Conservation (phyloP, 306 rosid genomes). For the Rubus parviflorus region DNA sequence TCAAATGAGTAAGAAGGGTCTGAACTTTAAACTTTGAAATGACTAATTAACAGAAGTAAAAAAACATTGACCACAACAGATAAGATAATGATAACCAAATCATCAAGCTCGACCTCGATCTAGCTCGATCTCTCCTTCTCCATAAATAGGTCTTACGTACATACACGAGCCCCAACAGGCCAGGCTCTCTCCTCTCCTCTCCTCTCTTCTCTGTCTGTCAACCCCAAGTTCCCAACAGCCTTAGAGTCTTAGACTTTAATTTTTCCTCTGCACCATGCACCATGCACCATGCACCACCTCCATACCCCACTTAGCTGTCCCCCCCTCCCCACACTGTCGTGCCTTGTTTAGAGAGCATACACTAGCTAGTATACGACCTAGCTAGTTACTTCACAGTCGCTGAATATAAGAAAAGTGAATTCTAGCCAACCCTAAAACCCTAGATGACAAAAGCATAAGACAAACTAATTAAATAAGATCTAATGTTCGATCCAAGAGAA, state of each 20-base stretch:
- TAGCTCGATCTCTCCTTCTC: neutral
- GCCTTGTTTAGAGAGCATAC: constrained; percentile 8
- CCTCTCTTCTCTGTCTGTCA: neutral
- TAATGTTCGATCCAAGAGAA: neutral
- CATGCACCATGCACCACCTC: constrained; percentile 5
- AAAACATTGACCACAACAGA: neutral
- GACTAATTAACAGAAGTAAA: neutral
- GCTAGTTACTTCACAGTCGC: neutral
- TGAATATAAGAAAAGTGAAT: neutral
- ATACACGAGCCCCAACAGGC: constrained; percentile 13
- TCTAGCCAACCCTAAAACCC: neutral
- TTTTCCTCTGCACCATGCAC: constrained; percentile 6
- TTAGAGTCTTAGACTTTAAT: neutral
- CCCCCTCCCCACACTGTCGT: neutral
- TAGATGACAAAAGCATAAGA: constrained; percentile 12
- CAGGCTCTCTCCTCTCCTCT: neutral
- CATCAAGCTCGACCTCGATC: neutral
- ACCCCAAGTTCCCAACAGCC: neutral
- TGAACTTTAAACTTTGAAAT: neutral
- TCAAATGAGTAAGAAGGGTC: neutral
- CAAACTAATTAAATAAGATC: neutral
- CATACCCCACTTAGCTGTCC: constrained; percentile 1
- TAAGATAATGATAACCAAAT: constrained; percentile 19
- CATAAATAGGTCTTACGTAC: neutral
- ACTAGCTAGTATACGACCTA: constrained; percentile 7